Conservation (phyloP, 495 filamentous ascomycete genomes). For the Aspergillus homomorphus region DNA sequence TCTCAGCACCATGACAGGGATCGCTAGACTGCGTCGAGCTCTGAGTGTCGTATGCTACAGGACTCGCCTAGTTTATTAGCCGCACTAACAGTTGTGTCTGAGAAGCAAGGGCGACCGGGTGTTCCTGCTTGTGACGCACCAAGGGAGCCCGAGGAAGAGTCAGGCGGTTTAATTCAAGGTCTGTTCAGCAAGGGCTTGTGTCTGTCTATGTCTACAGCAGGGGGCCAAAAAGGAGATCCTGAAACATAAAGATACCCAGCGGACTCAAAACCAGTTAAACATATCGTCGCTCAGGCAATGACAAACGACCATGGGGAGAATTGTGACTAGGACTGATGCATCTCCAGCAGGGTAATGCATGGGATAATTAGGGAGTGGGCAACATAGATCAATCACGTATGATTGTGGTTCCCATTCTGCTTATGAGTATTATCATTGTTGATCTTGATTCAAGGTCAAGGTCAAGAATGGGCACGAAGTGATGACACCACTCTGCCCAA, state of each 20-base stretch:
- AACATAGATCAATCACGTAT: background rate
- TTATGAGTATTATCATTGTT: background rate
- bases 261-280: background rate
- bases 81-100: background rate
- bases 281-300: background rate
- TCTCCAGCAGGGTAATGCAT: background rate
- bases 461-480: too few relatives aligned
- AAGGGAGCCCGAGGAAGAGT: background rate
- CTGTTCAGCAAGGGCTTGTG: background rate
- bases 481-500: too few relatives aligned
- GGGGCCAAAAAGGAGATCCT: background rate
- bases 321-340: background rate
- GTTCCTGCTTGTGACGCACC: slow-evolving; percentile 1
- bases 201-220: background rate
- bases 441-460: too few relatives aligned
- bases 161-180: background rate
- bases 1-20: background rate
- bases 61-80: background rate
- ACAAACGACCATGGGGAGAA: background rate
- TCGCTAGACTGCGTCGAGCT: background rate
- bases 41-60: background rate
- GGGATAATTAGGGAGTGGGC: background rate
- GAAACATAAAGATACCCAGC: background rate
- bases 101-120: background rate
- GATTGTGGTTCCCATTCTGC: background rate